These are phyloP conservation scores for Amanita polypyramis DNA, from an alignment of 768 basidiomycete genomes.

Conservation along the genomic window DNA sequence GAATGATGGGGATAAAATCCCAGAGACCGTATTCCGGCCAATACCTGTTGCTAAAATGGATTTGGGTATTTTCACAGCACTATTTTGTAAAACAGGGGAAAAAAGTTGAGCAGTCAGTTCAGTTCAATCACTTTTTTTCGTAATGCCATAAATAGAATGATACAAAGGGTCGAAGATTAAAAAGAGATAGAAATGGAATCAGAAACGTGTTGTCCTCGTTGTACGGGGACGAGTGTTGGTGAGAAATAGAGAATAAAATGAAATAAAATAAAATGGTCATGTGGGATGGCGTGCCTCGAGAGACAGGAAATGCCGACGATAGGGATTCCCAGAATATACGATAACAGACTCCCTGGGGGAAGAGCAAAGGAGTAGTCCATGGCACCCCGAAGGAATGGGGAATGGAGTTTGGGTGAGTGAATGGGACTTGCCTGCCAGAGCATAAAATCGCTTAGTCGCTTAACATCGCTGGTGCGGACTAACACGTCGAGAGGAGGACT, in stretches of 20 bases:
- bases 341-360: no score
- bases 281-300: background rate
- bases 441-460: slow-evolving; percentile 79
- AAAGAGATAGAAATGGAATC: background rate
- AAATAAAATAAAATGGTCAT: background rate
- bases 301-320: background rate
- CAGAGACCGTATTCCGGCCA: slow-evolving; percentile 92
- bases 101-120: background rate
- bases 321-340: background rate
- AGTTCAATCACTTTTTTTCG: background rate
- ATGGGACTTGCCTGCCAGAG: slow-evolving; percentile 80
- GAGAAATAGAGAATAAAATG: background rate
- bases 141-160: background rate
- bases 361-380: no score
- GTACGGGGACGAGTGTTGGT: background rate
- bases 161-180: background rate
- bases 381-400: background rate
- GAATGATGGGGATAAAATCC: slow-evolving; percentile 79
- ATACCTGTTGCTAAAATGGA: slow-evolving; percentile 75
- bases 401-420: background rate
- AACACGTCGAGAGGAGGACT: slow-evolving; percentile 85
- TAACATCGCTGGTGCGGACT: slow-evolving; percentile 86
- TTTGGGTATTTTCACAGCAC: slow-evolving; percentile 75
- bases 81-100: slow-evolving; percentile 18
- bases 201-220: slow-evolving; percentile 4